Conservation (phyloP, 768 basidiomycete species). For the Ephemerocybe angulata region DNA sequence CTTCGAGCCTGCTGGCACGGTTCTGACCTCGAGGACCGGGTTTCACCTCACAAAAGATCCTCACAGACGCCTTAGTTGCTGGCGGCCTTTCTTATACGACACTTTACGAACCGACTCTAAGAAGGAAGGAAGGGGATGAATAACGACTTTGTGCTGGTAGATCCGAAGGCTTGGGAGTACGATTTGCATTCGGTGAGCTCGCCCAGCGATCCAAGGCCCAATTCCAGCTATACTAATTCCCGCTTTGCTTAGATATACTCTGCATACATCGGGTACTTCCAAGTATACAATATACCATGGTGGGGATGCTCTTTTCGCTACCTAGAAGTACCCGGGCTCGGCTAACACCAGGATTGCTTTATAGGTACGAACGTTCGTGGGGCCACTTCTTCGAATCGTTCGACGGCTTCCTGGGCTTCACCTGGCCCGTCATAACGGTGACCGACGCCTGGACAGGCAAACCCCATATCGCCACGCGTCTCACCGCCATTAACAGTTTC, state of each 20-base stretch:
- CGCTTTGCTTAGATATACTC: slow-evolving; percentile 48
- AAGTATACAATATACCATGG: slow-evolving; percentile 68
- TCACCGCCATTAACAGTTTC: slow-evolving; percentile 68
- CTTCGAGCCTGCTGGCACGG: too few relatives aligned
- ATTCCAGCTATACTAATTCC: neutral
- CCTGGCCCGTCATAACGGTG: slow-evolving; percentile 78
- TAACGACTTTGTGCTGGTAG: slow-evolving; percentile 71
- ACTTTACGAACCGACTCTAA: too few relatives aligned
- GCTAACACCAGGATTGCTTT: too few relatives aligned
- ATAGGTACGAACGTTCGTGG: slow-evolving; percentile 79
- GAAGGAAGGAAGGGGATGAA: too few relatives aligned
- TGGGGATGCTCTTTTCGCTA: too few relatives aligned
- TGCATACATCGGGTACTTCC: slow-evolving; percentile 78
- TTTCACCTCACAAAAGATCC: too few relatives aligned
- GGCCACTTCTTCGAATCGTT: slow-evolving; percentile 75
- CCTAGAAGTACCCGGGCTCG: too few relatives aligned
- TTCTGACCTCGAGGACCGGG: too few relatives aligned
- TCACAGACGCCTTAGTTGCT: too few relatives aligned
- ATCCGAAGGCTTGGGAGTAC: slow-evolving; percentile 75
- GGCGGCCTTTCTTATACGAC: too few relatives aligned
- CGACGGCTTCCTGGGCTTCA: slow-evolving; percentile 74
- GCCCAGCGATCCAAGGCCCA: slow-evolving; percentile 19
- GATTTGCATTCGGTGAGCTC: slow-evolving; percentile 67
- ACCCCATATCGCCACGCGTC: slow-evolving; percentile 77
- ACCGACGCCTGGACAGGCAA: slow-evolving; percentile 69